These are phyloP conservation scores for Ballota nigra DNA, from an alignment of 257 asterid species.

Conservation along the genomic window DNA sequence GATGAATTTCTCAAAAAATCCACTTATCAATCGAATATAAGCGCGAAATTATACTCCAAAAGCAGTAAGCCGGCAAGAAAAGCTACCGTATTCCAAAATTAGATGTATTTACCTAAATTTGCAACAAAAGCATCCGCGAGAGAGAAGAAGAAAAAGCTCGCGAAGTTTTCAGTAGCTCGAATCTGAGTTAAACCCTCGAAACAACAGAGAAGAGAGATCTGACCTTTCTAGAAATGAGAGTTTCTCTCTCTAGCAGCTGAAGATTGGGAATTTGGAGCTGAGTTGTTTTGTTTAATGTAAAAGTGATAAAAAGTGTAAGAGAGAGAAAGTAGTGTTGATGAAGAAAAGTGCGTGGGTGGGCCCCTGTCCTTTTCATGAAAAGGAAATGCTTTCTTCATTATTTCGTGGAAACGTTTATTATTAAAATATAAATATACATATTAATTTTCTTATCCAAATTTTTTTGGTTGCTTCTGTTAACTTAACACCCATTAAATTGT, in stretches of 20 bases:
- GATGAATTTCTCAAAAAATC: conserved; percentile 14
- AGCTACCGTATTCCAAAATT: conserved; percentile 13
- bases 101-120: conserved; percentile 24
- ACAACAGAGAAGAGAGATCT: conserved; percentile 25
- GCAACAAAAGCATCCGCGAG: conserved; percentile 18
- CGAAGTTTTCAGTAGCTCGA: conserved; percentile 25
- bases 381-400: background rate
- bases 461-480: too few relatives aligned
- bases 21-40: conserved; percentile 9
- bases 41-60: background rate
- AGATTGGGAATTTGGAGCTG: conserved; percentile 27
- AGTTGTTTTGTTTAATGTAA: conserved; percentile 20
- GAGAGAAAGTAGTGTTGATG: conserved; percentile 26
- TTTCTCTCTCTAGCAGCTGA: conserved; percentile 20
- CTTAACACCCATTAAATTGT: too few relatives aligned
- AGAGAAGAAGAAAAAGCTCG: conserved; percentile 15
- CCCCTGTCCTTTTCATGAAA: conserved; percentile 39
- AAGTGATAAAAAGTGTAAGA: conserved; percentile 44
- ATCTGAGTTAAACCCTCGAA: conserved; percentile 26
- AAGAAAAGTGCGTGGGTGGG: conserved; percentile 37
- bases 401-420: background rate
- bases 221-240: conserved; percentile 23
- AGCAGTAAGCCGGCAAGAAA: background rate
- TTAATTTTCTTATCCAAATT: too few relatives aligned
- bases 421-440: too few relatives aligned